Conservation (phyloP, 169 alveolate species). For the Sarcocystis neurona region DNA sequence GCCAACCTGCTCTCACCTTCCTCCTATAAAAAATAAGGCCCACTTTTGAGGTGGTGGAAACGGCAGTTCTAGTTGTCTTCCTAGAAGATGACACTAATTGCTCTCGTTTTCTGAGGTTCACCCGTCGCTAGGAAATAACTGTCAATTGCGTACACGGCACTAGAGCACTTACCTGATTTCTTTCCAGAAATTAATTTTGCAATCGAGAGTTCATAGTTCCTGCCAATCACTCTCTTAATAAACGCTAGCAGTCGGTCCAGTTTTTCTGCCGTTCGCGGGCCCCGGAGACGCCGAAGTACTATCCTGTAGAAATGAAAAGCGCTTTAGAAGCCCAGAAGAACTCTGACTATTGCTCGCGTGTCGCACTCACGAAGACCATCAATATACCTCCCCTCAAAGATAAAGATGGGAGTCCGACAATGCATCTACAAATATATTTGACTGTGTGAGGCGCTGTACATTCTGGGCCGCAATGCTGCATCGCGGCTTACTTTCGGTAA, state of each 20-base stretch:
- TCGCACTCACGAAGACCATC: neutral
- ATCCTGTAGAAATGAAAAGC: neutral
- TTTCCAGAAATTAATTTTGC: neutral
- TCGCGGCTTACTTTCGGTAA: slow-evolving; percentile 20
- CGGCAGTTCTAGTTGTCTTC: neutral
- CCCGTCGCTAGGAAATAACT: no score
- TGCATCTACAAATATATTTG: no score
- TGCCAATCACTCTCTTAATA: slow-evolving; percentile 21
- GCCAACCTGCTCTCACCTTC: no score
- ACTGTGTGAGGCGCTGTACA: no score
- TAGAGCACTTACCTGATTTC: neutral
- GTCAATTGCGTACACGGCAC: no score
- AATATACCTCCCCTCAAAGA: neutral
- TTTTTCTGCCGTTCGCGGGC: neutral
- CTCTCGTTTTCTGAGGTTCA: neutral
- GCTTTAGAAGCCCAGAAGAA: no score
- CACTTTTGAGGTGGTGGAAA: neutral
- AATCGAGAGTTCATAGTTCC: slow-evolving; percentile 26
- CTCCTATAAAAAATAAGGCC: neutral
- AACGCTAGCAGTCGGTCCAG: slow-evolving; percentile 1
- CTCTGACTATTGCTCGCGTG: no score
- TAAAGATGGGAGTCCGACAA: no score
- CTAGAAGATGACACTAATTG: neutral
- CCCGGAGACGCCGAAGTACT: slow-evolving; percentile 25
- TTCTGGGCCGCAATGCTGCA: no score